phyloP scores from a whole-genome alignment of 768 basidiomycete genomes.

The Leccinum variicolor region DNA sequence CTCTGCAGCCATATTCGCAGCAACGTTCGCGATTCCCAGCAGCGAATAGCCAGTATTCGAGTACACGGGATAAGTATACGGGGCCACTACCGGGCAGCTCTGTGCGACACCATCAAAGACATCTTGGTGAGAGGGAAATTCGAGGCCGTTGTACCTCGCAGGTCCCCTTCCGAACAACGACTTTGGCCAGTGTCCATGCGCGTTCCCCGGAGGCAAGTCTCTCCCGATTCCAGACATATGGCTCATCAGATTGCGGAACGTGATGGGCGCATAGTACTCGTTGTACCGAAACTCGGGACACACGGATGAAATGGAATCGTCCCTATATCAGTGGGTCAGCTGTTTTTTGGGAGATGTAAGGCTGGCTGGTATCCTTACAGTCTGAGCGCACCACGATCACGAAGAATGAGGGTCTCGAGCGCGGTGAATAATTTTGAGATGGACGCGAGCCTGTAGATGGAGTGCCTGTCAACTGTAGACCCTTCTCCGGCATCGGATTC shows the following conservation, averaged over 20 bases:
- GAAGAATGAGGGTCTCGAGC: constrained; percentile 46
- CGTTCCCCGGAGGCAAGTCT: constrained; percentile 36
- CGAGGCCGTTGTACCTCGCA: constrained; percentile 27
- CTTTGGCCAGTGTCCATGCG: constrained; percentile 39
- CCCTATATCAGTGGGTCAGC: constrained; percentile 25
- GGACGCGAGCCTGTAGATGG: constrained; percentile 51
- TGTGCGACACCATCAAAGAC: constrained; percentile 36
- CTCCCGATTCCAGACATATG: constrained; percentile 35
- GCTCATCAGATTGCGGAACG: constrained; percentile 40
- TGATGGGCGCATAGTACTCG: constrained; percentile 29
- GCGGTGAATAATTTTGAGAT: constrained; percentile 51
- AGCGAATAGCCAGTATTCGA: constrained; percentile 36
- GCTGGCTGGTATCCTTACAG: constrained; percentile 27
- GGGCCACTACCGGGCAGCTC: constrained; percentile 40
- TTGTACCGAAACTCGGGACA: constrained; percentile 23
- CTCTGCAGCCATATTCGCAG: constrained; percentile 25
- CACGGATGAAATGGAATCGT: constrained; percentile 43
- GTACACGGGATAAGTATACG: constrained; percentile 43
- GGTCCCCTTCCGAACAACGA: constrained; percentile 25
- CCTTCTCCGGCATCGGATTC: constrained; percentile 29
- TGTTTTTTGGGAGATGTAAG: background rate
- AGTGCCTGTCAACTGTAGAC: constrained; percentile 36
- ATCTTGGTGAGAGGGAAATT: constrained; percentile 29
- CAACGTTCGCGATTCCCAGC: constrained; percentile 35
- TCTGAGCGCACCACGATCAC: constrained; percentile 40